Percentiles rank a stretch among this genome's conserved stretches.
These are phyloP conservation scores for Erythrophleum ivorense DNA, from an alignment of 331 rosid species.

Conservation along the genomic window DNA sequence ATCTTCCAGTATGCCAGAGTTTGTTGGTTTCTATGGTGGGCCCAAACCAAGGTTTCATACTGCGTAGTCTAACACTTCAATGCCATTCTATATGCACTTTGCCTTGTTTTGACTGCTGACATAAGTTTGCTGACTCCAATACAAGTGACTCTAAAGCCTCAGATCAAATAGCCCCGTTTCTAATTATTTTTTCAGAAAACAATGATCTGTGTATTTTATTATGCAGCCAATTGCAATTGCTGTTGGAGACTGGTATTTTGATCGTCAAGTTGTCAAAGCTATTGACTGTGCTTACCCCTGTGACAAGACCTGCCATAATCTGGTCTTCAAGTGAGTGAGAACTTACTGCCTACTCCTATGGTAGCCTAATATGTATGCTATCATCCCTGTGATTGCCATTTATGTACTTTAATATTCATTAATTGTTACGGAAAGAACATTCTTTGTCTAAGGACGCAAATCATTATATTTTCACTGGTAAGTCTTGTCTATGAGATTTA, in stretches of 20 bases:
- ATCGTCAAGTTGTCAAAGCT: conserved; percentile 65
- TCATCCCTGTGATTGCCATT: conserved; percentile 34
- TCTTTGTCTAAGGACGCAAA: conserved; percentile 30
- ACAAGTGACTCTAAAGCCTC: not conserved
- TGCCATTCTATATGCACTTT: not conserved
- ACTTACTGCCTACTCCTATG: conserved; percentile 37
- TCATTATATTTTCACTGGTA: conserved; percentile 22
- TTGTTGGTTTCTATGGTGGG: not conserved
- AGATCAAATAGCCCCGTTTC: not conserved
- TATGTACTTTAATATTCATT: conserved; percentile 42
- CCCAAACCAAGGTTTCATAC: not conserved
- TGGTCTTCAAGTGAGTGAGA: conserved; percentile 76
- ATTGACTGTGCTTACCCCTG: conserved; percentile 90
- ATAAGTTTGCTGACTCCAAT: not conserved
- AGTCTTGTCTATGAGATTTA: not conserved
- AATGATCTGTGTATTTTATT: conserved; percentile 1
- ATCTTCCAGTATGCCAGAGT: not conserved
- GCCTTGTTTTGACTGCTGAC: not conserved
- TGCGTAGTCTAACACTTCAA: not conserved
- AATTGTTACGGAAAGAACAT: conserved; percentile 26
- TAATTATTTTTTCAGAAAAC: conserved; percentile 10
- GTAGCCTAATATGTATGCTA: conserved; percentile 10
- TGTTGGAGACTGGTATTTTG: conserved; percentile 89
- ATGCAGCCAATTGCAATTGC: conserved; percentile 79
- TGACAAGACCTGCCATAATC: conserved; percentile 84